Evolutionary conservation across 805 yeast genomes (phyloP).

Genomic region (Zygoascus flipseniorum): DNA sequence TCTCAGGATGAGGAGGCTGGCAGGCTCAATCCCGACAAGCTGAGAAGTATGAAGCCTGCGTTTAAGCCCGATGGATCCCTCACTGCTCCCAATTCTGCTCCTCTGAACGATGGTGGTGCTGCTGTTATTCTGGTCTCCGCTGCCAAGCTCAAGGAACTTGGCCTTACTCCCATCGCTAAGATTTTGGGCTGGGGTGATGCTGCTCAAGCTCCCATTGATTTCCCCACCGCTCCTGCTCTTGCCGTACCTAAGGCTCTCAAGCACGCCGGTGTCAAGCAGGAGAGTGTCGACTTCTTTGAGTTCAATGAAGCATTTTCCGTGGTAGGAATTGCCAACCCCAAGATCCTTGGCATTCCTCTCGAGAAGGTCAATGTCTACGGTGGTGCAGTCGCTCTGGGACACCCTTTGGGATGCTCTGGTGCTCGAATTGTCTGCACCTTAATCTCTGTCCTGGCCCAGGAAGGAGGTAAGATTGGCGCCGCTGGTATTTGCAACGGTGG

Average conservation of each 20-base stretch:
- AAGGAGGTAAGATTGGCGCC: slow-evolving; percentile 79
- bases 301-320: slow-evolving; percentile 97
- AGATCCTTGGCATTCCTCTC: slow-evolving; percentile 53
- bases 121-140: slow-evolving; percentile 86
- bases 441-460: slow-evolving; percentile 71
- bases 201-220: slow-evolving; percentile 88
- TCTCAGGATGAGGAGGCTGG: slow-evolving; percentile 74
- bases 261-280: slow-evolving; percentile 60
- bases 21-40: slow-evolving; percentile 68
- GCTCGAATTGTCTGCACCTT: slow-evolving; percentile 89
- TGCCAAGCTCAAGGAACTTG: slow-evolving; percentile 73
- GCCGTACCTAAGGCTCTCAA: slow-evolving; percentile 95
- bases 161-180: slow-evolving; percentile 81
- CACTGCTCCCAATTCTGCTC: slow-evolving; percentile 95
- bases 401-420: slow-evolving; percentile 92
- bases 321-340: slow-evolving; percentile 85
- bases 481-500: slow-evolving; percentile 99
- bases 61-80: slow-evolving; percentile 95
- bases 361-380: slow-evolving; percentile 82
- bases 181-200: slow-evolving; percentile 97
- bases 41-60: slow-evolving; percentile 83
- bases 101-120: slow-evolving; percentile 96
- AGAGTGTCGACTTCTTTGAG: slow-evolving; percentile 82
- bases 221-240: slow-evolving; percentile 91
- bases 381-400: slow-evolving; percentile 95